Evolutionary conservation across 495 filamentous ascomycete genomes (phyloP), one percentile per base, ranked within the genome.

Genomic region (Xanthoparmelia taractica): DNA sequence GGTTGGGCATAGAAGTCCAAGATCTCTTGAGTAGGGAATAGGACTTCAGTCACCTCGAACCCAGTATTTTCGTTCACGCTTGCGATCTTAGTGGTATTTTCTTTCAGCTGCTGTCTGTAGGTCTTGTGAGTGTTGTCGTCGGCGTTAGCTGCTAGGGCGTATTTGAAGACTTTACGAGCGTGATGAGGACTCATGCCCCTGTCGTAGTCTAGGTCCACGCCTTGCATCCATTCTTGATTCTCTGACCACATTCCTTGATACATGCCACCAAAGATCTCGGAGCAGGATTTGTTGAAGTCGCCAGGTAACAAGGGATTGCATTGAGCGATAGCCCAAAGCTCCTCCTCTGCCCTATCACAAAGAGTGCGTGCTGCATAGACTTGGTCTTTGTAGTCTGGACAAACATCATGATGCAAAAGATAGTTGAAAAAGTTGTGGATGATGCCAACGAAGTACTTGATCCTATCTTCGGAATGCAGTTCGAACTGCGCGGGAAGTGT

Each of bases 361-460:
- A 91, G 71, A 4, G 67, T 71, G 29, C 86, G 78, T 3, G 92
- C 92, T 4, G 77, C 78, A 34, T 82, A 72, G 58, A 97, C 79
- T 65, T 89, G 81, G 1, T 79, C 77, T 1, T 68, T 75, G 71
- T 92, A 86, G 67, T 98, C 94, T 5, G 88, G 87, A 66, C 90
- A 95, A 18, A 96, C 94, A 41, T 88, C 79, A 68, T 97, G 93
- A 61, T 82, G 81, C 17, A 91, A 77, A 12, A 97, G 79, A 68
- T 96, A 98, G 66, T 91, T 91, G 63, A 96, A 82, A 73, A 97
- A 96, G 73, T 94, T 96, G 58, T 81, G 82, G 55, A 97, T 78
- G 7, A 94, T 83, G 20, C 77, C 75, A 18, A 82, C 80, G 17
- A 76, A 78, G 23, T 78, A 63, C 57, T 81, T 78, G 61, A 90